Evolutionary conservation across 306 rosid genomes (phyloP), one percentile per base, ranked within the genome.

Genomic region (Benincasa hispida): DNA sequence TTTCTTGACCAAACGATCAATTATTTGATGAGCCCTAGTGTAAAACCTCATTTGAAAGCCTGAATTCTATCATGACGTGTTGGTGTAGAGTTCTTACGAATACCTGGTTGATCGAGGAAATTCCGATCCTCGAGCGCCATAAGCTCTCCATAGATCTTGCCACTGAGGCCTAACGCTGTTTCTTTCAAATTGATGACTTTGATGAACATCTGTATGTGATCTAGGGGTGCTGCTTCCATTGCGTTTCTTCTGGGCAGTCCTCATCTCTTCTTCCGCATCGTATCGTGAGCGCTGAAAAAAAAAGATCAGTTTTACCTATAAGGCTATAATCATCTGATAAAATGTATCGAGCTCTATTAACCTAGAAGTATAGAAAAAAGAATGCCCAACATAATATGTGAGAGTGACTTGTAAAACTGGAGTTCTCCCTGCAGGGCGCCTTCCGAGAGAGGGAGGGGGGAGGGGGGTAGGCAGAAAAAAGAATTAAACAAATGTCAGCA

Each of bases 221-320:
- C 91, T 92, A 32, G 89, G 80, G 25, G 87, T 75, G 85, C 82
- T 78, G 68, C 84, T 85, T 81, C 87, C 99, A 72, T 77, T 77
- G 50, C 90, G 87, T 81, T 84, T 90, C 95, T 82, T 94, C 73
- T 79, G 93, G 54, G 86, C 85, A 81, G 84, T 90, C 79, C 97
- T 90, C 89, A 86, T 81, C 84, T 92, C 96, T 84, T 92, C 99
- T 82, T 94, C 99, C 11, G 87, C 89, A 60, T 92, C 96, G 58
- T 94, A 94, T 72, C 86, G 90, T 28, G 91, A 77, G 50, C 95
- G 91, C 99, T 94, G 88, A 84, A 83, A 47, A 76, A n/a, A 41
- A 60, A 21, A 24, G 5, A 45, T 69, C 6, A 48, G 5, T 42
- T 41, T 45, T 6, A 62, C 42, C 59, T 54, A n/a, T 54, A 8